A percentile compares a stretch with the other conserved stretches of the same genome.
These are phyloP conservation scores for Dictyostelium brefeldianum DNA, from an alignment of 78 protist species.

Conservation along the genomic window DNA sequence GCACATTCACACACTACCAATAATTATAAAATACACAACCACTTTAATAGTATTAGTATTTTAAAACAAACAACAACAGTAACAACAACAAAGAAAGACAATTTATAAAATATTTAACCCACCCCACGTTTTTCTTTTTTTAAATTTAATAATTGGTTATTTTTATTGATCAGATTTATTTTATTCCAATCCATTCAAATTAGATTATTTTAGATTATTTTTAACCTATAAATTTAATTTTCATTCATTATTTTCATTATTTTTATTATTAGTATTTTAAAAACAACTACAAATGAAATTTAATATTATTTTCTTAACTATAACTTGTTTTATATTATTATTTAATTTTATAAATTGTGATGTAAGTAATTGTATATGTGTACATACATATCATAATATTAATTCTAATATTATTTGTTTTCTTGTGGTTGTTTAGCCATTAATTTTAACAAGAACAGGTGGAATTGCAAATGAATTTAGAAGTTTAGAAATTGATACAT, in stretches of 20 bases:
- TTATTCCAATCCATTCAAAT: not conserved
- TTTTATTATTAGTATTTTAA: too few relatives aligned
- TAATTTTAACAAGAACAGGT: constrained; percentile 43
- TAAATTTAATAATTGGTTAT: not conserved
- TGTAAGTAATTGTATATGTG: too few relatives aligned
- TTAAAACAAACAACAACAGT: not conserved
- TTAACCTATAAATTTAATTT: not conserved
- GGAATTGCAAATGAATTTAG: constrained; percentile 56
- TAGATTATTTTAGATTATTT: too few relatives aligned
- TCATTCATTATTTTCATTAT: too few relatives aligned
- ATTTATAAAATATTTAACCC: not conserved
- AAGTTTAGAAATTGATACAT: constrained; percentile 57
- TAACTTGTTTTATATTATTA: not conserved
- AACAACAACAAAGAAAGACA: constrained; percentile 1
- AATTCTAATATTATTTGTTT: not conserved
- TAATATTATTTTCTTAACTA: not conserved
- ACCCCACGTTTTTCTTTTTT: not conserved
- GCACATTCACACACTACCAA: too few relatives aligned
- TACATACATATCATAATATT: too few relatives aligned
- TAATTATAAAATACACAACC: too few relatives aligned
- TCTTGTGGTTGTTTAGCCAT: not conserved
- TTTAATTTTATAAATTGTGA: not conserved
- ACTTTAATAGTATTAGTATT: too few relatives aligned
- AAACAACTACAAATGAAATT: constrained; percentile 22
- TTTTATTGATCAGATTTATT: not conserved